These are phyloP conservation scores for Thielaviopsis populi DNA, from an alignment of 2,329 filamentous ascomycete species.

Conservation along the genomic window DNA sequence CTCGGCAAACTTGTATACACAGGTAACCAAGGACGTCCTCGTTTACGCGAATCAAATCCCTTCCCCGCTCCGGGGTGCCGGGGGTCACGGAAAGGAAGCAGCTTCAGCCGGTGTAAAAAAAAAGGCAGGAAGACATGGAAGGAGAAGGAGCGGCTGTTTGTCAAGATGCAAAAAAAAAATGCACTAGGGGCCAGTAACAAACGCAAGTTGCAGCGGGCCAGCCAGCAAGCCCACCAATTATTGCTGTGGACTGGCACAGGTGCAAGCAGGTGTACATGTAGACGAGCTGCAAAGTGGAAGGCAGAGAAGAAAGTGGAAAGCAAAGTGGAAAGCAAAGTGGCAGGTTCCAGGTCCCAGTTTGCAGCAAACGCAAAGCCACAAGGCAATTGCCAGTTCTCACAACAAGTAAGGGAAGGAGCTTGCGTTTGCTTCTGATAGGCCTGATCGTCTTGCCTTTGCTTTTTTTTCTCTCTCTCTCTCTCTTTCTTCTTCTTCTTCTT, in stretches of 20 bases:
- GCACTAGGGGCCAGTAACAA: not conserved
- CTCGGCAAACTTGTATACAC: not conserved
- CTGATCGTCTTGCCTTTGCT: not conserved
- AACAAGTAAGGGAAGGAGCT: not conserved
- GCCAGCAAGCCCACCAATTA: not conserved
- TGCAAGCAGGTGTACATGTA: not conserved
- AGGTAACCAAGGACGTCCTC: no score
- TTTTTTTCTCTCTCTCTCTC: not conserved
- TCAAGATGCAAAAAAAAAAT: not conserved
- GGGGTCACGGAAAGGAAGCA: constrained; percentile 7
- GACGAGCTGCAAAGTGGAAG: not conserved
- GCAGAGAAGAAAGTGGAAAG: not conserved
- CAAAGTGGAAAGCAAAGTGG: not conserved
- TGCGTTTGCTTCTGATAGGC: not conserved
- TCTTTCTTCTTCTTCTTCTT: not conserved
- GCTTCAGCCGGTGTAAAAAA: not conserved
- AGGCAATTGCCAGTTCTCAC: not conserved
- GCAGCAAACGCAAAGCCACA: no score
- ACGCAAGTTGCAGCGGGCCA: not conserved
- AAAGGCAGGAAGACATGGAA: not conserved
- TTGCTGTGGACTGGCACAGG: not conserved
- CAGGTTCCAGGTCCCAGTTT: not conserved
- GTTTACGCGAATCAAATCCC: not conserved
- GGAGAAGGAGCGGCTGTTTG: not conserved
- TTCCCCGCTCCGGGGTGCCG: constrained; percentile 8